Conservation (phyloP, 2,329 filamentous ascomycete genomes). For the Hysterium pulicare region DNA sequence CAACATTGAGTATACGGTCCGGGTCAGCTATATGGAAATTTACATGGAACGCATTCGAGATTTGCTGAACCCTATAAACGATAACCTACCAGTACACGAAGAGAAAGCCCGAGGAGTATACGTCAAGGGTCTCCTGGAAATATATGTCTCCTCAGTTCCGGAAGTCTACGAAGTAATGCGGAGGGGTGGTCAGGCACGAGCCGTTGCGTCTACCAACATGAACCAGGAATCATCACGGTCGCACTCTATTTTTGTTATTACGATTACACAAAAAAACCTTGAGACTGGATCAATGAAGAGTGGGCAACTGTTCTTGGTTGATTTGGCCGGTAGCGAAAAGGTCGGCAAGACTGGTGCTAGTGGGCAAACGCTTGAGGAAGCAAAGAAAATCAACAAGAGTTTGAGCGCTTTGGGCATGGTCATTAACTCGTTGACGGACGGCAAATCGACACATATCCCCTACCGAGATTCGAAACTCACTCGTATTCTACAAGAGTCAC, state of each 20-base stretch:
- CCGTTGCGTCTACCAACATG: slow-evolving; percentile 98
- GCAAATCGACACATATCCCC: slow-evolving; percentile 92
- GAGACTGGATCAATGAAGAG: slow-evolving; percentile 95
- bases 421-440: slow-evolving; percentile 95
- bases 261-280: slow-evolving; percentile 94
- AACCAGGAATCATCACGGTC: slow-evolving; percentile 97
- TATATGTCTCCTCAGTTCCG: slow-evolving; percentile 91
- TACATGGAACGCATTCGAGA: slow-evolving; percentile 99
- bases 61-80: slow-evolving; percentile 85
- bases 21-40: slow-evolving; percentile 99
- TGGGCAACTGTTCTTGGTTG: slow-evolving; percentile 93
- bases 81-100: slow-evolving; percentile 96
- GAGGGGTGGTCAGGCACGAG: slow-evolving; percentile 81
- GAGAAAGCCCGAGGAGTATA: slow-evolving; percentile 96
- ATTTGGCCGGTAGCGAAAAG: slow-evolving; percentile 97
- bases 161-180: slow-evolving; percentile 98
- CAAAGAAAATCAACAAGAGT: slow-evolving; percentile 99
- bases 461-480: slow-evolving; percentile 98
- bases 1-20: slow-evolving; percentile 97
- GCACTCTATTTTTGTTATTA: slow-evolving; percentile 97
- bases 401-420: slow-evolving; percentile 98
- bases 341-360: slow-evolving; percentile 97
- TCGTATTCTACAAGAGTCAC: slow-evolving; percentile 91
- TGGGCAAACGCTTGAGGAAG: slow-evolving; percentile 94
- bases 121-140: slow-evolving; percentile 89